Percentiles rank a stretch among this genome's conserved stretches.
Conservation (phyloP, 768 basidiomycete genomes). For the Collybia nuda region DNA sequence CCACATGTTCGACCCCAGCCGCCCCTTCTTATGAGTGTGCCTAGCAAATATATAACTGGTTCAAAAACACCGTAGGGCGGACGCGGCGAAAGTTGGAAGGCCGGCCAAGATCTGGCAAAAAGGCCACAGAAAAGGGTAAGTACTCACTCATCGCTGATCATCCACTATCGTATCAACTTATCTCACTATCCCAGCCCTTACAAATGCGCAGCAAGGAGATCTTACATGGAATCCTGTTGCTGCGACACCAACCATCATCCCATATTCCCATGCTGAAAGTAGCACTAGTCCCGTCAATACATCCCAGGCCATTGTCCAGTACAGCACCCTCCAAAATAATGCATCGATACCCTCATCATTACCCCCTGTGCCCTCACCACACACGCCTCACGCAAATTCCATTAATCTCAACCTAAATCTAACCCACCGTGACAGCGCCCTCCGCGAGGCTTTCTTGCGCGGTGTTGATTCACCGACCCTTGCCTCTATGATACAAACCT, state of each 20-base stretch:
- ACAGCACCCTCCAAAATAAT: conserved; percentile 36
- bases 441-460: conserved; percentile 48
- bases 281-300: conserved; percentile 34
- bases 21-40: conserved; percentile 12
- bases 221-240: conserved; percentile 39
- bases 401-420: conserved; percentile 21
- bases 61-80: conserved; percentile 68
- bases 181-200: conserved; percentile 9
- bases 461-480: conserved; percentile 47
- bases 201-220: conserved; percentile 18
- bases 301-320: conserved; percentile 33
- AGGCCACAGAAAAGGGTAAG: conserved; percentile 49
- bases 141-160: background rate
- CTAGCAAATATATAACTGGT: conserved; percentile 76
- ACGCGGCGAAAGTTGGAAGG: conserved; percentile 59
- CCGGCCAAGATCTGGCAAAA: conserved; percentile 50
- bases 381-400: background rate
- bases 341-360: conserved; percentile 22
- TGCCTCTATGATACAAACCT: conserved; percentile 54
- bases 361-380: conserved; percentile 17
- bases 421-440: conserved; percentile 29
- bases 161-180: conserved; percentile 7
- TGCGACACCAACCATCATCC: conserved; percentile 29
- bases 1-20: conserved; percentile 5
- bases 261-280: conserved; percentile 39